Conservation (phyloP, 805 yeast species). For the Metschnikowia shivogae region DNA sequence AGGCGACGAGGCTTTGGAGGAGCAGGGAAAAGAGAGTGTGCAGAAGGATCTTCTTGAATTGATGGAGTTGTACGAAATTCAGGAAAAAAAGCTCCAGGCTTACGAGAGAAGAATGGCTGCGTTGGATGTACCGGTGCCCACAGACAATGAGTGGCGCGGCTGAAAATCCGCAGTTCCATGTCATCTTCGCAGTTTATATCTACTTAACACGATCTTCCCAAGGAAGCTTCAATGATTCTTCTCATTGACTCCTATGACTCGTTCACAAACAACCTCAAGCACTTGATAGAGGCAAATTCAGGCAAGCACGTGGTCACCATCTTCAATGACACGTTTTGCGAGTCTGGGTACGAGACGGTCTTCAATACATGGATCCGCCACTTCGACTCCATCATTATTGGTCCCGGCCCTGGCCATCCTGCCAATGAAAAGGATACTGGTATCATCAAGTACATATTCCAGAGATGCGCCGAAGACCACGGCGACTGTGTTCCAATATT, state of each 20-base stretch:
- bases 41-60: slow-evolving; percentile 34
- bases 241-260: slow-evolving; percentile 94
- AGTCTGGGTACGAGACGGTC: slow-evolving; percentile 27
- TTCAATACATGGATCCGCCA: slow-evolving; percentile 42
- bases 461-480: slow-evolving; percentile 17
- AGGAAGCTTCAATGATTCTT: slow-evolving; percentile 43
- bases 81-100: slow-evolving; percentile 62
- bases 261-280: slow-evolving; percentile 77
- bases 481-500: slow-evolving; percentile 53
- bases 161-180: neutral
- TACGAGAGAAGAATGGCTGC: slow-evolving; percentile 51
- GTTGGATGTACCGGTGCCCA: slow-evolving; percentile 58
- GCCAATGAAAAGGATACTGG: slow-evolving; percentile 60
- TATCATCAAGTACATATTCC: slow-evolving; percentile 56
- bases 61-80: slow-evolving; percentile 68
- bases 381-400: slow-evolving; percentile 77
- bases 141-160: slow-evolving; percentile 49
- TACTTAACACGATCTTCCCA: neutral
- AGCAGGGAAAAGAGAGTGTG: neutral
- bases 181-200: neutral
- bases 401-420: slow-evolving; percentile 99
- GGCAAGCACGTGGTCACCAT: slow-evolving; percentile 50
- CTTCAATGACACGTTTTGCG: slow-evolving; percentile 54
- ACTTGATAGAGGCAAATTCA: slow-evolving; percentile 54
- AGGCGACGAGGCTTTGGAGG: neutral